A percentile compares a stretch with the other conserved stretches of the same genome.
Conservation (phyloP, 208 protist species). For the Leishmania guyanensis region DNA sequence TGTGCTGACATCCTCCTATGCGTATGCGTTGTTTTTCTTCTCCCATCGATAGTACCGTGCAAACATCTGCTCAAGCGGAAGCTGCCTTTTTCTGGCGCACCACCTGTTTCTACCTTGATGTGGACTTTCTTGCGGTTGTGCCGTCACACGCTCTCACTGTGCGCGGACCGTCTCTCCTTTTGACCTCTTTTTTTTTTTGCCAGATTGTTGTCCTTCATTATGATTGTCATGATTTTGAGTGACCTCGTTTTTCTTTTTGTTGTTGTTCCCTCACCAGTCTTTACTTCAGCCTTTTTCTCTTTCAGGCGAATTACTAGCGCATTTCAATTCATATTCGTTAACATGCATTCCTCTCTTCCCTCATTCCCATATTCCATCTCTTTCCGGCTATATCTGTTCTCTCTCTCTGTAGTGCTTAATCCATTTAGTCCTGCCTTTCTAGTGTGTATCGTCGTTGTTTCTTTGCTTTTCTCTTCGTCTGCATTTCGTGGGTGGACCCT, state of each 20-base stretch:
- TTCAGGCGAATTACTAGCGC: too few relatives aligned
- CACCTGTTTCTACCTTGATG: neutral
- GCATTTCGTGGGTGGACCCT: neutral
- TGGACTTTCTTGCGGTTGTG: neutral
- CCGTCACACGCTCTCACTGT: neutral
- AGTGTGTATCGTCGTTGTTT: neutral
- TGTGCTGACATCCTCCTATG: neutral
- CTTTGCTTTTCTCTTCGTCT: neutral
- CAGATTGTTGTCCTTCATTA: neutral
- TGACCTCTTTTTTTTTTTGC: neutral
- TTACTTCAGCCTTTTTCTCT: neutral
- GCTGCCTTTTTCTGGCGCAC: neutral
- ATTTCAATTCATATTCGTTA: conserved; percentile 1
- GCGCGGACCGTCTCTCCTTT: neutral
- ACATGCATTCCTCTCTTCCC: neutral
- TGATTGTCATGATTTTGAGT: neutral
- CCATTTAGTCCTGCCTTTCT: neutral
- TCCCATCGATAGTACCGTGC: neutral
- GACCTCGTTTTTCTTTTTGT: neutral
- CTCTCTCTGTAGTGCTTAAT: neutral
- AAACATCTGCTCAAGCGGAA: neutral
- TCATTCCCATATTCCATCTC: neutral
- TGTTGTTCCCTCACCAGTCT: neutral
- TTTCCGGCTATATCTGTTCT: neutral
- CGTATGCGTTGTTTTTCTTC: neutral